These are phyloP conservation scores for Elsinoe ampelina DNA, from an alignment of 2,329 filamentous ascomycete species.

Conservation along the genomic window DNA sequence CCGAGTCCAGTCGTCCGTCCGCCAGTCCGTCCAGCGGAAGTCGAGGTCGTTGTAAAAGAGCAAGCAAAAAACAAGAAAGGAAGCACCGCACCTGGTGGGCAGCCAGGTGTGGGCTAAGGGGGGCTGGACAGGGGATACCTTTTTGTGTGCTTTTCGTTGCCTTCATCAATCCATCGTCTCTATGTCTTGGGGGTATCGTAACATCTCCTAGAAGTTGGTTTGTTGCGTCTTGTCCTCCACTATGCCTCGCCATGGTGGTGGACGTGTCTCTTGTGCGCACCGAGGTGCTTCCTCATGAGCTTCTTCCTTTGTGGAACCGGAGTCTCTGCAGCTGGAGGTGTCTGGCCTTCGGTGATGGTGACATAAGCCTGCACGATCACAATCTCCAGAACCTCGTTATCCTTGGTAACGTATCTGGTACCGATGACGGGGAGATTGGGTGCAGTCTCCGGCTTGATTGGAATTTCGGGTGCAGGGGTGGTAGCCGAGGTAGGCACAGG, in stretches of 20 bases:
- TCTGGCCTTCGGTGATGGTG: slow-evolving; percentile 28
- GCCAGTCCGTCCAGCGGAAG: slow-evolving; percentile 3
- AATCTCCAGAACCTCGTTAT: slow-evolving; percentile 36
- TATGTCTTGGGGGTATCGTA: background rate
- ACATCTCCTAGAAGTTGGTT: background rate
- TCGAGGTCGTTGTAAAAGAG: background rate
- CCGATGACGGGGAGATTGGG: slow-evolving; percentile 21
- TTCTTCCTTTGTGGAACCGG: background rate
- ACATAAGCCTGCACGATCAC: slow-evolving; percentile 36
- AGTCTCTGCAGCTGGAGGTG: background rate
- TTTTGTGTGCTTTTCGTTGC: slow-evolving; percentile 5
- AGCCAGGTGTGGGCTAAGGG: background rate
- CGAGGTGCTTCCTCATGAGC: background rate
- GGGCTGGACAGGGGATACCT: background rate
- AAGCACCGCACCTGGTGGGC: background rate
- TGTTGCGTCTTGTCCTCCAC: slow-evolving; percentile 17
- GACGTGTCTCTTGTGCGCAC: slow-evolving; percentile 2
- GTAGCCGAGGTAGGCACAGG: slow-evolving; percentile 26
- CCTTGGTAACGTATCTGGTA: slow-evolving; percentile 35
- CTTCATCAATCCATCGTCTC: background rate
- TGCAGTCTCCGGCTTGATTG: slow-evolving; percentile 19
- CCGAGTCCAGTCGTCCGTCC: background rate
- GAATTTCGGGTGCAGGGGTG: slow-evolving; percentile 25
- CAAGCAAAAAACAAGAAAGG: background rate
- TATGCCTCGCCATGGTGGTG: slow-evolving; percentile 22